Base-by-base conservation (phyloP, 1,139 yeast genomes). In the Blastobotrys illinoisensis region DNA sequence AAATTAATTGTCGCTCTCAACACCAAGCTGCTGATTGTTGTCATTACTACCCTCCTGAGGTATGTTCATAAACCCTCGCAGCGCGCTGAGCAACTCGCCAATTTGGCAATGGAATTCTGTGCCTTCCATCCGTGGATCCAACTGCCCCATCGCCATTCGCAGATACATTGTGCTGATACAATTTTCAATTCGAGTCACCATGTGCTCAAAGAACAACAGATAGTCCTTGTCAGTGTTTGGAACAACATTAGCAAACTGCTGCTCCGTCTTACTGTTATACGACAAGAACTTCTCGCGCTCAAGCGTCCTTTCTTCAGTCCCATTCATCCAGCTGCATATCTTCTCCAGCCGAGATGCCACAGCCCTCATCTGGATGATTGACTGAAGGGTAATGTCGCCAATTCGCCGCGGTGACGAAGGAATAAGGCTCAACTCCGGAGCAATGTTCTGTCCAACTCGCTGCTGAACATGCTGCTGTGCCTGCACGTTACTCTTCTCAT, bases 151-250 rank as follows among this genome's bases (percentile, higher is more conserved):
- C 2, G 62, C 58, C 5, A 60, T 56, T 14, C 67, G 59, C 18
- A 63, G 26, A 46, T 61, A 64, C 54, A 67, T 51, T 24, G 67
- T 64, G 5, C 65, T 53, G 44, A 67, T 49, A n/a, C 68, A 63
- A 51, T 79, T 80, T 64, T 85, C 90, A 52, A 85, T 77, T 63
- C 90, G 73, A 0, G 88, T 82, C 24, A 83, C 80, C 24, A 83
- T 69, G 63, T 83, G 87, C 56, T 82, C 85, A 59, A 85, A 72
- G 53, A 83, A 74, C n/a, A 77, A 71, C 36, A 81, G 59, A 54
- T 71, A 63, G 49, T 75, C 79, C 48, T 66, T 61, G 50, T 75
- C 76, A 44, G 69, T 63, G 54, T 63, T 59, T 2, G 66, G 65
- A 32, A 63, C 55, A 21, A 62, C 62, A 9, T 59, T 49, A 20